Conservation (phyloP, 1,139 yeast genomes). For the Kurtzmaniella quercitrusa region DNA sequence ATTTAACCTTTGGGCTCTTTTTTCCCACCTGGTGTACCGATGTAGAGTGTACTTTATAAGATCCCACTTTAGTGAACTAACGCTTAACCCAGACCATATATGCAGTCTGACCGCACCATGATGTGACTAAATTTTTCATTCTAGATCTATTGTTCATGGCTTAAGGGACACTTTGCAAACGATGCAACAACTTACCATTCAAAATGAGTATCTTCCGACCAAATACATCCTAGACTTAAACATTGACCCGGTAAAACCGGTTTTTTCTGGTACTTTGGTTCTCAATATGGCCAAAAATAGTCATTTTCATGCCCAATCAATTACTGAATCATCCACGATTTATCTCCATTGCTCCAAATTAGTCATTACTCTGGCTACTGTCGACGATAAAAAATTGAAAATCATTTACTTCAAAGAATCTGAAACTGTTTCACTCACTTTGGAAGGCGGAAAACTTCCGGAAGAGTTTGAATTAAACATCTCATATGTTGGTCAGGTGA, state of each 20-base stretch:
- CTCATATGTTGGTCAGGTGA: conserved; percentile 53
- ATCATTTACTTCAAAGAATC: conserved; percentile 33
- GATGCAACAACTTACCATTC: conserved; percentile 13
- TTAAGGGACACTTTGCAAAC: neutral
- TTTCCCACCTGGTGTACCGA: no score
- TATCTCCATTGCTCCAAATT: conserved; percentile 28
- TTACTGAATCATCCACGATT: conserved; percentile 6
- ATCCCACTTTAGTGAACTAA: no score
- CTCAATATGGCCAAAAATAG: conserved; percentile 28
- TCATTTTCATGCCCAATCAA: conserved; percentile 6
- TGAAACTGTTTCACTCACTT: conserved; percentile 27
- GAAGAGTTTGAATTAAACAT: conserved; percentile 8
- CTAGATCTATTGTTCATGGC: neutral
- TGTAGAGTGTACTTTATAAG: no score
- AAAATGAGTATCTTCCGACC: conserved; percentile 37
- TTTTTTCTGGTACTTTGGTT: conserved; percentile 45
- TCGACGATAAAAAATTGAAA: conserved; percentile 14
- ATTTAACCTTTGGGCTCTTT: no score
- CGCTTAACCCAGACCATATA: no score
- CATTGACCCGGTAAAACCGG: conserved; percentile 49
- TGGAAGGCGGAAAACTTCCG: conserved; percentile 7
- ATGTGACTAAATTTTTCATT: neutral
- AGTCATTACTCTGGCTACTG: conserved; percentile 22
- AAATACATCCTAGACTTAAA: conserved; percentile 38
- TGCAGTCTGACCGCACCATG: neutral